A percentile compares a stretch with the other conserved stretches of the same genome.
phyloP scores from a whole-genome alignment of 2,329 filamentous ascomycete genomes.

The Colletotrichum sp. region DNA sequence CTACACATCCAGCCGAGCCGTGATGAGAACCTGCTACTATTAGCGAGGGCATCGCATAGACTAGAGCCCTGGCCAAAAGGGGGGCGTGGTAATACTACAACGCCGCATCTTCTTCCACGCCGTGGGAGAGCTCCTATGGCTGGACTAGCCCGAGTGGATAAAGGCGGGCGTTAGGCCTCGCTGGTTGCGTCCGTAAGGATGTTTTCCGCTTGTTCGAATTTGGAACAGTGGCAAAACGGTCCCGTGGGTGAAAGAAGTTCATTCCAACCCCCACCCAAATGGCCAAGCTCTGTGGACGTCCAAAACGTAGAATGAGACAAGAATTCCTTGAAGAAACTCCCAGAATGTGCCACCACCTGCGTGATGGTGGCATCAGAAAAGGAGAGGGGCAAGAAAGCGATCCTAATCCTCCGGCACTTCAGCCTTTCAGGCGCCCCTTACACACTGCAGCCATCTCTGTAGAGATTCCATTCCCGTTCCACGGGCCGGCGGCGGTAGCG shows the following conservation, averaged over 20 bases:
- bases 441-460: neutral
- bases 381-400: neutral
- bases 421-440: neutral
- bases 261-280: neutral
- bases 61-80: neutral
- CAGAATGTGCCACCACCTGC: neutral
- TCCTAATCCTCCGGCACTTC: neutral
- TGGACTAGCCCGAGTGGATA: conserved; percentile 5
- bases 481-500: neutral
- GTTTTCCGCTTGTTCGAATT: neutral
- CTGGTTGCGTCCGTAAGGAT: conserved; percentile 16
- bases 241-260: neutral
- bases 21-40: neutral
- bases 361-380: neutral
- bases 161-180: conserved; percentile 4
- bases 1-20: neutral
- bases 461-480: neutral
- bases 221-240: conserved; percentile 13
- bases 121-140: neutral
- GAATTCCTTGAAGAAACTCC: neutral
- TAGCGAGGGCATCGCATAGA: neutral
- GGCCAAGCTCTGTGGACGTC: neutral
- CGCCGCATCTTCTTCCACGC: neutral
- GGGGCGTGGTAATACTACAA: neutral
- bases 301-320: neutral